Conservation (phyloP, 129 eudicot genomes). For the Dittrichia graveolens region DNA sequence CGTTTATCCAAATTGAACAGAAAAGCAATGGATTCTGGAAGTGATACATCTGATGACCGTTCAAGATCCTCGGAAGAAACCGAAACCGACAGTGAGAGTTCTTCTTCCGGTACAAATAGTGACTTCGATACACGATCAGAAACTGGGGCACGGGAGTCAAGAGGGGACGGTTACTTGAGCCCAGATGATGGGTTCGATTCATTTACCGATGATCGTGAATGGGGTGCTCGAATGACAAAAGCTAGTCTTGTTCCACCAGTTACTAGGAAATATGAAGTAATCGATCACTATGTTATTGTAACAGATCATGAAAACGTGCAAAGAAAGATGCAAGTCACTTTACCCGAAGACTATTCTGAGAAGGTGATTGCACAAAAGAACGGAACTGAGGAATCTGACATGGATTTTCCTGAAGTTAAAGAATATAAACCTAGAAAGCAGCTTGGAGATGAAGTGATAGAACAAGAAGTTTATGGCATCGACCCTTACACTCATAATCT, state of each 20-base stretch:
- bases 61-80: constrained; percentile 73
- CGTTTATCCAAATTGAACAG: constrained; percentile 70
- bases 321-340: constrained; percentile 82
- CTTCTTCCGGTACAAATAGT: constrained; percentile 63
- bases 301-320: constrained; percentile 86
- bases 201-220: constrained; percentile 79
- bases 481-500: constrained; percentile 98
- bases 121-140: constrained; percentile 55
- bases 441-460: constrained; percentile 92
- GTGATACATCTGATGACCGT: constrained; percentile 78
- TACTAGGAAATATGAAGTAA: constrained; percentile 89
- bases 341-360: constrained; percentile 88
- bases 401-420: constrained; percentile 95
- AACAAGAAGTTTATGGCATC: constrained; percentile 97
- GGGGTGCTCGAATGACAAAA: constrained; percentile 99
- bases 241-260: constrained; percentile 99
- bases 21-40: constrained; percentile 61
- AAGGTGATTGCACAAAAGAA: constrained; percentile 75
- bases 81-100: constrained; percentile 54
- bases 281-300: constrained; percentile 83
- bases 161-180: constrained; percentile 45
- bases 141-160: constrained; percentile 49
- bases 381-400: constrained; percentile 91
- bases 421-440: constrained; percentile 86
- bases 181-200: constrained; percentile 69